phyloP scores from a whole-genome alignment of 2,329 filamentous ascomycete species.

The Seiridium cupressi region DNA sequence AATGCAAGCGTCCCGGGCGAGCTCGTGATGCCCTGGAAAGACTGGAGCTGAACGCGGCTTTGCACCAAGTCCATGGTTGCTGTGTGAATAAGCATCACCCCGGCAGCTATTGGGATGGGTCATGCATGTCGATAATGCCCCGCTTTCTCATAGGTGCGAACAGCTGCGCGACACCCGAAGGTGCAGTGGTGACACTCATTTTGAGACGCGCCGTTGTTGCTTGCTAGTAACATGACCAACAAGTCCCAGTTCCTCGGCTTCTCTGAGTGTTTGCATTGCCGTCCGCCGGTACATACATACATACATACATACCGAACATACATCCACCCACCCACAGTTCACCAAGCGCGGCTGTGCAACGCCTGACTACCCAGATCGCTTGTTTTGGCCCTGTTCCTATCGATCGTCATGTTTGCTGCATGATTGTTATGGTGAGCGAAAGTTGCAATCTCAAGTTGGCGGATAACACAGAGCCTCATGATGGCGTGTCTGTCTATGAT shows the following conservation, averaged over 20 bases:
- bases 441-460: slow-evolving; percentile 9
- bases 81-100: slow-evolving; percentile 12
- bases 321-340: background rate
- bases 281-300: background rate
- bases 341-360: too few species aligned
- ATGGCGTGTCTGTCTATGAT: slow-evolving; percentile 11
- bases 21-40: background rate
- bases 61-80: slow-evolving; percentile 2
- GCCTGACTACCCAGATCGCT: too few species aligned
- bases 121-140: slow-evolving; percentile 4
- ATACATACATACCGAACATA: too few species aligned
- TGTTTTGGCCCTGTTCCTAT: background rate
- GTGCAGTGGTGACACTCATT: background rate
- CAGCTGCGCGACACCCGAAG: background rate
- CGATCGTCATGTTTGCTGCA: background rate
- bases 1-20: background rate
- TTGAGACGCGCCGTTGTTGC: slow-evolving; percentile 5
- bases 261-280: slow-evolving; percentile 4
- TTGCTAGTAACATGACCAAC: background rate
- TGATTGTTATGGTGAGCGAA: background rate
- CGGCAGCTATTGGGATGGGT: slow-evolving; percentile 6
- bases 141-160: background rate
- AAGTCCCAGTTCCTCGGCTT: background rate
- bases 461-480: background rate
- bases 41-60: background rate